Conservation (phyloP, 179 eudicot genomes). For the Nepenthes alata region DNA sequence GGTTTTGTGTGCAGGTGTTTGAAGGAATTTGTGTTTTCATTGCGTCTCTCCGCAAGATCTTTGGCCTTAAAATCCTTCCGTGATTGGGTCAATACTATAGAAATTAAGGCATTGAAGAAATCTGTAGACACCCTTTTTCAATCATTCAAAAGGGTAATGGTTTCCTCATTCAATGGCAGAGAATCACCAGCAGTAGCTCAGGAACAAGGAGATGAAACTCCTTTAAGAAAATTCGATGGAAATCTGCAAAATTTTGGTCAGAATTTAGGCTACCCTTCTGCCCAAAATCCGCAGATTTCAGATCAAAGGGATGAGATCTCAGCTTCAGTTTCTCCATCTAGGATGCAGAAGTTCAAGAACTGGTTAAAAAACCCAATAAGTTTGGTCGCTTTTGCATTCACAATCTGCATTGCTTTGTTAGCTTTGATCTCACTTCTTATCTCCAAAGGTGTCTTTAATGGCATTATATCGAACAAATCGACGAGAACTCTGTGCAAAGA, state of each 20-base stretch:
- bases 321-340: conserved; percentile 32
- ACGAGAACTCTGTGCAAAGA: conserved; percentile 73
- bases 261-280: conserved; percentile 33
- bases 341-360: conserved; percentile 26
- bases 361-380: conserved; percentile 71
- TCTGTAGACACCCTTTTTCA: too few relatives aligned
- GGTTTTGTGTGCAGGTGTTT: too few relatives aligned
- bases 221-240: conserved; percentile 1
- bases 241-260: conserved; percentile 12
- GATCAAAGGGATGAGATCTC: conserved; percentile 32
- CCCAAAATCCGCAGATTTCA: conserved; percentile 36
- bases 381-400: conserved; percentile 63
- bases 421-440: conserved; percentile 74
- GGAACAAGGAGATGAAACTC: conserved; percentile 12
- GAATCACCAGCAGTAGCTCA: conserved; percentile 39
- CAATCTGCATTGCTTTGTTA: conserved; percentile 48
- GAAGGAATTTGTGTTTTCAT: too few relatives aligned
- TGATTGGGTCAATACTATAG: too few relatives aligned
- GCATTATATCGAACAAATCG: conserved; percentile 43
- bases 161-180: conserved; percentile 36
- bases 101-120: too few relatives aligned
- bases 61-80: too few relatives aligned
- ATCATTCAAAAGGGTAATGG: not conserved
- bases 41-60: too few relatives aligned
- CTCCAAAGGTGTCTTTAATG: conserved; percentile 75